phyloP scores from a whole-genome alignment of 768 basidiomycete species.

The Lactarius psammicola region DNA sequence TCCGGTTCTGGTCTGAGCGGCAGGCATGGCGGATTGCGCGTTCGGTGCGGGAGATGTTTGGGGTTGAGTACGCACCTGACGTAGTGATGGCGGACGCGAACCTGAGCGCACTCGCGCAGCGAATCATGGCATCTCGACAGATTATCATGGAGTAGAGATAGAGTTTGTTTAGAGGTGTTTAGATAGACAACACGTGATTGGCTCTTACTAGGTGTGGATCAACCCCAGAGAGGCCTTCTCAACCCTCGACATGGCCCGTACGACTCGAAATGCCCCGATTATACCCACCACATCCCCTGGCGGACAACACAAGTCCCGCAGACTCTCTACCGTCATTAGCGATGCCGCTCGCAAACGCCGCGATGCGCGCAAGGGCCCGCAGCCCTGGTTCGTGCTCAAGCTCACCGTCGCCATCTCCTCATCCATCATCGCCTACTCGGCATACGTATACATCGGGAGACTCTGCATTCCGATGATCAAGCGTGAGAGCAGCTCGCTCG shows the following conservation, averaged over 20 bases:
- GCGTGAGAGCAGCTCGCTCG: conserved; percentile 43
- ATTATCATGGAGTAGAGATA: conserved; percentile 38
- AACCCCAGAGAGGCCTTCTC: too few species aligned
- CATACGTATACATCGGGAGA: conserved; percentile 75
- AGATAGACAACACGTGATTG: not conserved
- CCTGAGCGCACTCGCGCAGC: conserved; percentile 74
- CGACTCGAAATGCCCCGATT: not conserved
- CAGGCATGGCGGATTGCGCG: conserved; percentile 89
- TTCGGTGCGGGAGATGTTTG: conserved; percentile 78
- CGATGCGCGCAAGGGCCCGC: conserved; percentile 41
- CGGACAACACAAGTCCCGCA: not conserved
- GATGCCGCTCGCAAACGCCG: conserved; percentile 12
- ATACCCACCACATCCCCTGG: not conserved
- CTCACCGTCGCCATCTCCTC: conserved; percentile 57
- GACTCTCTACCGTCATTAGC: conserved; percentile 2
- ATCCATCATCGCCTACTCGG: conserved; percentile 62
- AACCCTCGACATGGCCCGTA: not conserved
- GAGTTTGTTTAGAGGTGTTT: not conserved
- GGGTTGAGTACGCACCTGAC: conserved; percentile 84
- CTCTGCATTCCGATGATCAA: conserved; percentile 72
- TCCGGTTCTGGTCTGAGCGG: conserved; percentile 86
- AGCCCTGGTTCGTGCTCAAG: conserved; percentile 77
- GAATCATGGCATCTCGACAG: conserved; percentile 77
- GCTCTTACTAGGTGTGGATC: too few species aligned
- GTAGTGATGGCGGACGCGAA: conserved; percentile 95